Evolutionary conservation across 306 rosid genomes (phyloP).

Genomic region (Prunus mongolica): DNA sequence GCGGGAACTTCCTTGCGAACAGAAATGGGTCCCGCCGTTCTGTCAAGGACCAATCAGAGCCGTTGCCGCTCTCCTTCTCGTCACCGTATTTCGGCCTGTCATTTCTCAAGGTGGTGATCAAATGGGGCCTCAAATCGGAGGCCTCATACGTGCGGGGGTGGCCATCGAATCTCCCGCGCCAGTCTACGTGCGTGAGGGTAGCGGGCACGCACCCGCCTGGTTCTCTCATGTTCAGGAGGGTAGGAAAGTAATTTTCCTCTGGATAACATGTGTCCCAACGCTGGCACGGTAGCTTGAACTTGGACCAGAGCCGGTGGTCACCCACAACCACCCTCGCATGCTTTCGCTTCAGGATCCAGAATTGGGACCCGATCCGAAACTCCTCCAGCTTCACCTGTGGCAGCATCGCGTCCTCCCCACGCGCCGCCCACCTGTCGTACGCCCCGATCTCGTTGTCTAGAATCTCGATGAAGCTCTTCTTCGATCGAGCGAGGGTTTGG

Average conservation of each 20-base stretch:
- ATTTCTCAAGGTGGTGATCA: conserved; percentile 29
- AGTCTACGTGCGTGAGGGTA: conserved; percentile 79
- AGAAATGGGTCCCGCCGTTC: conserved; percentile 43
- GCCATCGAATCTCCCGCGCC: conserved; percentile 48
- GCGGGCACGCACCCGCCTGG: conserved; percentile 49
- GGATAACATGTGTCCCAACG: conserved; percentile 53
- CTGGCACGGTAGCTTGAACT: conserved; percentile 55
- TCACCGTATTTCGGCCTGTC: conserved; percentile 61
- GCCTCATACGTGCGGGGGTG: conserved; percentile 61
- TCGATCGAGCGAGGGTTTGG: conserved; percentile 27
- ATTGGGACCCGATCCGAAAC: conserved; percentile 73
- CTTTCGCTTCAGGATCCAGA: conserved; percentile 69
- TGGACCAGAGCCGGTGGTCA: conserved; percentile 49
- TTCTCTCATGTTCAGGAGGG: conserved; percentile 61
- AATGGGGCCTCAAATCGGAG: conserved; percentile 33
- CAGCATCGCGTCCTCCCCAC: conserved; percentile 59
- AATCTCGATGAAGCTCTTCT: conserved; percentile 69
- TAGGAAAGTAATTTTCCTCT: conserved; percentile 74
- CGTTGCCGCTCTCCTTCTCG: conserved; percentile 9
- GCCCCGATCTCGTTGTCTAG: conserved; percentile 33
- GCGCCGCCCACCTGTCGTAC: conserved; percentile 66
- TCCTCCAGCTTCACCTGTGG: conserved; percentile 56
- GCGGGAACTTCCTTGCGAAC: conserved; percentile 59
- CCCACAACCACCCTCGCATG: conserved; percentile 53
- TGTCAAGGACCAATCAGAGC: conserved; percentile 11